A percentile compares a stretch with the other conserved stretches of the same genome.
Evolutionary conservation across 2,329 filamentous ascomycete species (phyloP).

Genomic region (Monosporascus cannonballus): DNA sequence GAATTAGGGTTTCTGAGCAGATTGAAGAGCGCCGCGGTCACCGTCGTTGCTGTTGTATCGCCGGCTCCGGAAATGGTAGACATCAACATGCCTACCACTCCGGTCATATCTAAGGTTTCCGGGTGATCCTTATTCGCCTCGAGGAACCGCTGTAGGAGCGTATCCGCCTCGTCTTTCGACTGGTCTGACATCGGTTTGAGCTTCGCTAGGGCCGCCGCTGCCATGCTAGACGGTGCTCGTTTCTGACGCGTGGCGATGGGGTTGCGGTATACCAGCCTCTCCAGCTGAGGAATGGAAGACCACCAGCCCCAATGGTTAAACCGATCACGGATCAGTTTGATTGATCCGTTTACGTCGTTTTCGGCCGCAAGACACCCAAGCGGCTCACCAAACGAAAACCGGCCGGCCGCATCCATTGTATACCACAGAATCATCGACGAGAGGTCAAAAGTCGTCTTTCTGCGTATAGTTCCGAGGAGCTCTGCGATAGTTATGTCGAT

Average conservation of each 20-base stretch:
- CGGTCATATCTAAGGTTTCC: constrained; percentile 11
- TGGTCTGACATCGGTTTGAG: constrained; percentile 7
- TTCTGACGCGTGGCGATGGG: constrained; percentile 11
- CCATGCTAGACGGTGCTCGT: constrained; percentile 14
- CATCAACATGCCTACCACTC: constrained; percentile 17
- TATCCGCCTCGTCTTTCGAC: constrained; percentile 2
- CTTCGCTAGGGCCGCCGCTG: constrained; percentile 9
- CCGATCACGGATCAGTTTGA: constrained; percentile 17
- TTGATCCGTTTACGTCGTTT: constrained; percentile 14
- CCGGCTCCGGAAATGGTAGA: constrained; percentile 19
- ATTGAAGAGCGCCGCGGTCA: constrained; percentile 7
- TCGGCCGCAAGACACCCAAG: constrained; percentile 16
- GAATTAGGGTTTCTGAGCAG: constrained; percentile 44
- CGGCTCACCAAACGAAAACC: constrained; percentile 16
- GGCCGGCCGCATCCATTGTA: constrained; percentile 16
- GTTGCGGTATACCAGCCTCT: constrained; percentile 18
- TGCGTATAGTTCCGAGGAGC: constrained; percentile 8
- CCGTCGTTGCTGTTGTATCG: constrained; percentile 17
- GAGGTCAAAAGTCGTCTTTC: constrained; percentile 13
- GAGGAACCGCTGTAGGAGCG: constrained; percentile 17
- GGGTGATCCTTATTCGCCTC: constrained; percentile 14
- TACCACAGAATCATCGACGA: constrained; percentile 15
- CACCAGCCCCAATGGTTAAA: constrained; percentile 19
- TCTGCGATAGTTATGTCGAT: constrained; percentile 17
- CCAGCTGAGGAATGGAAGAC: constrained; percentile 15